phyloP scores from a whole-genome alignment of 306 rosid species.

The Pyrus communis region DNA sequence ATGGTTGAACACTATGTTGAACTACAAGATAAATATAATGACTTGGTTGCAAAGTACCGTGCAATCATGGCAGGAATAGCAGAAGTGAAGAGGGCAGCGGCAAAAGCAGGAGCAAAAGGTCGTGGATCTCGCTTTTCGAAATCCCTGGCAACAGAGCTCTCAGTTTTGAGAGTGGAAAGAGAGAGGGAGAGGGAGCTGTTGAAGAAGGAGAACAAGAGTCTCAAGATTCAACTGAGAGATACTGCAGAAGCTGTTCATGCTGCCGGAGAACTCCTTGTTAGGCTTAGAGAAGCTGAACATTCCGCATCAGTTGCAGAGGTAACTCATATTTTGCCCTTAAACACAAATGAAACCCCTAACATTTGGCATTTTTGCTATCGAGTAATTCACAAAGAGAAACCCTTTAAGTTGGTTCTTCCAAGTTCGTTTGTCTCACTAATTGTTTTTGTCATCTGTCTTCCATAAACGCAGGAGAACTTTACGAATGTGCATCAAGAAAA shows the following conservation, averaged over 20 bases:
- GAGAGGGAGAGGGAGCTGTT: conserved; percentile 80
- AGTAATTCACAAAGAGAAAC: no score
- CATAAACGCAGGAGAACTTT: conserved; percentile 55
- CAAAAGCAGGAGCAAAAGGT: conserved; percentile 73
- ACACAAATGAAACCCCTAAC: no score
- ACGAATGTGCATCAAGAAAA: conserved; percentile 54
- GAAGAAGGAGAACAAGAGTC: conserved; percentile 79
- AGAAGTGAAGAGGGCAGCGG: conserved; percentile 83
- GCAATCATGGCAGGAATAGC: conserved; percentile 90
- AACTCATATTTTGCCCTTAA: conserved; percentile 6
- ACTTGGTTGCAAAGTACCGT: conserved; percentile 61
- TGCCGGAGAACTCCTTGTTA: conserved; percentile 89
- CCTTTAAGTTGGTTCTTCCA: neutral
- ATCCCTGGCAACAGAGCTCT: conserved; percentile 87
- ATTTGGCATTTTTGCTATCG: no score
- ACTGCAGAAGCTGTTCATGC: conserved; percentile 99
- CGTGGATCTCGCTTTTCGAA: conserved; percentile 76
- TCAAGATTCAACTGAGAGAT: conserved; percentile 82
- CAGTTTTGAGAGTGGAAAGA: conserved; percentile 74
- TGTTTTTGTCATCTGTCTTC: neutral
- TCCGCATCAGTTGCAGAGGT: conserved; percentile 76
- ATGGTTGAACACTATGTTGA: conserved; percentile 90
- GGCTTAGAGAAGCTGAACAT: conserved; percentile 92
- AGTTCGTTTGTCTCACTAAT: neutral
- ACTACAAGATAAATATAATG: conserved; percentile 81